These are phyloP conservation scores for Sutorius eximius DNA, from an alignment of 1,284 basidiomycete genomes.

Conservation along the genomic window DNA sequence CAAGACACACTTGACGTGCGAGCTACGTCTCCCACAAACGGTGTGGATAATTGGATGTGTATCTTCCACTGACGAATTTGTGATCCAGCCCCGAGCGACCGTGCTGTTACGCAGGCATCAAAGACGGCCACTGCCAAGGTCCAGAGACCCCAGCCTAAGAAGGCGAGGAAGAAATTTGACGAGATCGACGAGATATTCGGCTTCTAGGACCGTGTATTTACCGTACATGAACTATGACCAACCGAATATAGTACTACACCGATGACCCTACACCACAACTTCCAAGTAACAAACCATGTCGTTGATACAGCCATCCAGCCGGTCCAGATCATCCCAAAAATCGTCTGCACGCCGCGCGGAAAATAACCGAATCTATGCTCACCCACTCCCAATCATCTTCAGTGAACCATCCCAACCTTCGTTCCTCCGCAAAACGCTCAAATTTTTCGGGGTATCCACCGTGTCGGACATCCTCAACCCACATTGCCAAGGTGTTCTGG, in stretches of 20 bases:
- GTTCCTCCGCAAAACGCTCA: constrained; percentile 45
- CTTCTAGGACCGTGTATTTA: constrained; percentile 16
- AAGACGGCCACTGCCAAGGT: constrained; percentile 1
- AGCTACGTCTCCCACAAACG: not conserved
- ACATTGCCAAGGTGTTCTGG: constrained; percentile 69
- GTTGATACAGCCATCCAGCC: constrained; percentile 41
- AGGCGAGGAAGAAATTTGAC: constrained; percentile 29
- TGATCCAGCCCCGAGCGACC: constrained; percentile 2
- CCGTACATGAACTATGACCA: not conserved
- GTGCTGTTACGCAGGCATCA: not conserved
- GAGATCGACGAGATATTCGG: constrained; percentile 36
- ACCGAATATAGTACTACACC: too few species aligned
- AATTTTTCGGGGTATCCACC: constrained; percentile 51
- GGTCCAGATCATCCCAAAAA: constrained; percentile 42
- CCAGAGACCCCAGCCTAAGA: constrained; percentile 20
- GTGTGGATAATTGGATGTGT: constrained; percentile 5
- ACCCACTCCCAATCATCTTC: constrained; percentile 64
- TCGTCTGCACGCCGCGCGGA: constrained; percentile 54
- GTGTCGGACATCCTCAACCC: constrained; percentile 53
- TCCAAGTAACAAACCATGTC: constrained; percentile 40
- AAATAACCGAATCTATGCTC: constrained; percentile 63
- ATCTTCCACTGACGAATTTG: constrained; percentile 6
- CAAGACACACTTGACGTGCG: not conserved
- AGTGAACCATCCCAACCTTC: constrained; percentile 39
- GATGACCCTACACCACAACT: too few species aligned